A percentile compares a stretch with the other conserved stretches of the same genome.
phyloP scores from a whole-genome alignment of 2,329 filamentous ascomycete species.

The Scytalidium sp. region DNA sequence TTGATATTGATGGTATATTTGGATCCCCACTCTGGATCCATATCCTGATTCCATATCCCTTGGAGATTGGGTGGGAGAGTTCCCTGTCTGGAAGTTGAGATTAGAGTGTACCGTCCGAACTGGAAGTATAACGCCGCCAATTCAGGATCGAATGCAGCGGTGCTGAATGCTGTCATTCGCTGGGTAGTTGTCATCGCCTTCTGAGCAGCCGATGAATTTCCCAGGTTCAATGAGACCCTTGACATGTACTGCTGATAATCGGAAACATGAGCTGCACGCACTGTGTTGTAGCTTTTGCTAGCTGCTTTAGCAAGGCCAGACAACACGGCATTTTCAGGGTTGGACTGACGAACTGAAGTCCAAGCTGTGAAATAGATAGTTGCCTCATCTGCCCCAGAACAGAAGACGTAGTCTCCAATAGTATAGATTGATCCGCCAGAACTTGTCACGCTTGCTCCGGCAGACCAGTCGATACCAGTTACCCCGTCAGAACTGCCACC shows the following conservation, averaged over 20 bases:
- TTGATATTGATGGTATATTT: constrained; percentile 45
- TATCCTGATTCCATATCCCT: constrained; percentile 40
- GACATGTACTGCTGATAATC: constrained; percentile 2
- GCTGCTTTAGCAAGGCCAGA: constrained; percentile 10
- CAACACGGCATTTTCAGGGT: constrained; percentile 12
- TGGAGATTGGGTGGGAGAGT: constrained; percentile 40
- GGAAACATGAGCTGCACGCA: not conserved
- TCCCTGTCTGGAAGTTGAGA: constrained; percentile 26
- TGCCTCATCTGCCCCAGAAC: constrained; percentile 16
- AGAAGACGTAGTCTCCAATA: constrained; percentile 17
- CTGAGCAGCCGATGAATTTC: constrained; percentile 9
- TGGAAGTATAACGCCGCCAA: constrained; percentile 29
- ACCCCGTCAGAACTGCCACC: constrained; percentile 13
- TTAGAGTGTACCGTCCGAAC: constrained; percentile 32
- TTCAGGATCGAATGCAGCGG: constrained; percentile 13
- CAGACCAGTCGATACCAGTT: constrained; percentile 12
- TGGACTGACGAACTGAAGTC: constrained; percentile 15
- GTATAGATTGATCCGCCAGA: constrained; percentile 17
- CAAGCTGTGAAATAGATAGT: constrained; percentile 19
- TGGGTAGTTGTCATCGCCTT: constrained; percentile 7
- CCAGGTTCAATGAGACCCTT: constrained; percentile 8
- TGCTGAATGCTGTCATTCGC: constrained; percentile 4
- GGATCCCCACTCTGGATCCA: constrained; percentile 36
- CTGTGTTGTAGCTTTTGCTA: constrained; percentile 2
- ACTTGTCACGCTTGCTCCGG: constrained; percentile 14